phyloP scores from a whole-genome alignment of 176 grass and related monocot species.

The Typha latifolia region DNA sequence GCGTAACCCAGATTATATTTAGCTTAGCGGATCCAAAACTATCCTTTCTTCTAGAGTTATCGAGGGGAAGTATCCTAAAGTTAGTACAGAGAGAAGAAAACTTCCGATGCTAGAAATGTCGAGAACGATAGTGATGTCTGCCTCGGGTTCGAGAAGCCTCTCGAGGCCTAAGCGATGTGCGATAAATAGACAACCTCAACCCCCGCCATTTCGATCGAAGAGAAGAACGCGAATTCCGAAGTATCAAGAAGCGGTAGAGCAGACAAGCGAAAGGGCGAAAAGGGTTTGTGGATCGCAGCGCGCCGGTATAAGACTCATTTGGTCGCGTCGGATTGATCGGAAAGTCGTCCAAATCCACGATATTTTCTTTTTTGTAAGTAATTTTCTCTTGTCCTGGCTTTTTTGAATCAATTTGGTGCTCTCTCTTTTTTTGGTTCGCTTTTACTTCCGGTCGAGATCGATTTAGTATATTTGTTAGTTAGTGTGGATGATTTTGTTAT shows the following conservation, averaged over 20 bases:
- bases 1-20: too few species aligned
- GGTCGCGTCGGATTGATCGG: slow-evolving; percentile 5
- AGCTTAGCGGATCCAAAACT: too few species aligned
- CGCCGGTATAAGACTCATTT: not conserved
- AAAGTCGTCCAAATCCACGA: not conserved
- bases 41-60: too few species aligned
- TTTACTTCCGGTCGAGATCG: not conserved
- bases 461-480: too few species aligned
- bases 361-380: not conserved
- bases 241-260: not conserved
- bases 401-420: not conserved
- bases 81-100: too few species aligned
- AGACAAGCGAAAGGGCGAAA: not conserved
- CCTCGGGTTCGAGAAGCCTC: too few species aligned
- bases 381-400: not conserved
- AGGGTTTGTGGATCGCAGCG: slow-evolving; percentile 9
- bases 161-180: too few species aligned
- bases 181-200: not conserved
- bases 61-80: too few species aligned
- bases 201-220: not conserved
- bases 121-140: too few species aligned
- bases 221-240: not conserved
- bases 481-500: too few species aligned
- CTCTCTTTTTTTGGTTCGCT: not conserved
- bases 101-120: too few species aligned